A percentile compares a stretch with the other conserved stretches of the same genome.
Conservation (phyloP, 345 rosid genomes). For the Raphanus raphanistrum region DNA sequence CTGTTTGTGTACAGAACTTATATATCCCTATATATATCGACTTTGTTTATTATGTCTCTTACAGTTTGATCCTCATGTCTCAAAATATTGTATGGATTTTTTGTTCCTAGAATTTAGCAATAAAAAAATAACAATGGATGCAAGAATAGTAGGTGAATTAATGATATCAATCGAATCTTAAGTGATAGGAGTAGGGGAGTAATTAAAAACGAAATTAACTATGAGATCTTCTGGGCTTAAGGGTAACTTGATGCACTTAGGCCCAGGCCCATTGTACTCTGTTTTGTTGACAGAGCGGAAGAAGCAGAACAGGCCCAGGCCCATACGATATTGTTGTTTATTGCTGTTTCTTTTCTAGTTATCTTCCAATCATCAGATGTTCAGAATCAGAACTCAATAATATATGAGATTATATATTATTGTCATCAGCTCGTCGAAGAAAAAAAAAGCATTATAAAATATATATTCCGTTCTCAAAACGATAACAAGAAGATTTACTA, state of each 20-base stretch:
- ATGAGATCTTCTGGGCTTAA: background rate
- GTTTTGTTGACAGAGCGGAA: background rate
- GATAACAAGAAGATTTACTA: background rate
- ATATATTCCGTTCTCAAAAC: background rate
- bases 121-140: background rate
- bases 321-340: no score
- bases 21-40: background rate
- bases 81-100: background rate
- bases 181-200: background rate
- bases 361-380: no score
- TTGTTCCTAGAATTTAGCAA: background rate
- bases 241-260: background rate
- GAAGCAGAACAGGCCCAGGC: background rate
- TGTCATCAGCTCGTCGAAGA: background rate
- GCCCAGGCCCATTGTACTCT: background rate
- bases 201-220: background rate
- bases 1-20: background rate
- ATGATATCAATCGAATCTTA: background rate
- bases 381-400: no score
- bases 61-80: constrained; percentile 8
- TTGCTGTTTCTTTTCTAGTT: background rate
- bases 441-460: background rate
- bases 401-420: background rate
- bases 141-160: background rate
- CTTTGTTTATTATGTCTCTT: background rate